Percentiles rank a stretch among this genome's conserved stretches.
These are phyloP conservation scores for Flaveria bidentis DNA, from an alignment of 129 eudicot species.

Conservation along the genomic window DNA sequence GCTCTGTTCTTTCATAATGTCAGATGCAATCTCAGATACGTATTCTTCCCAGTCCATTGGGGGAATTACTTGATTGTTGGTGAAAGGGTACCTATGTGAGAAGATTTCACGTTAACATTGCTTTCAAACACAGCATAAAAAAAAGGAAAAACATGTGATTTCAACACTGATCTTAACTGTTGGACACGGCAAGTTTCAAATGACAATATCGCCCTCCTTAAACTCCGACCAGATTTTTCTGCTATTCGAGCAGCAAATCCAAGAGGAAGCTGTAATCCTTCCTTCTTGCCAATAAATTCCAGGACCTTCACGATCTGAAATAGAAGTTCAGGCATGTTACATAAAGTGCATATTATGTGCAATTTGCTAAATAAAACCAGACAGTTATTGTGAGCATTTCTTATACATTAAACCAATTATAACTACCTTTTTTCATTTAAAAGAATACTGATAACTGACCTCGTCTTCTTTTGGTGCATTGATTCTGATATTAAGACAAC, in stretches of 20 bases:
- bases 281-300: conserved; percentile 87
- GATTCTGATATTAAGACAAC: conserved; percentile 77
- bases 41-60: conserved; percentile 98
- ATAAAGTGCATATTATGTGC: not conserved
- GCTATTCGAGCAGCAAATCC: conserved; percentile 82
- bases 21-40: conserved; percentile 75
- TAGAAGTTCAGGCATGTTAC: not conserved
- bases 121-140: not conserved
- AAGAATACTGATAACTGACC: conserved; percentile 43
- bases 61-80: conserved; percentile 69
- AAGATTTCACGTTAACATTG: conserved; percentile 26
- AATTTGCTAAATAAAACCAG: not conserved
- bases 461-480: conserved; percentile 77
- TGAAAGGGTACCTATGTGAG: conserved; percentile 71
- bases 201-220: conserved; percentile 86
- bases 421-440: not conserved
- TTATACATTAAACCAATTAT: not conserved
- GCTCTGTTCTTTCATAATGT: conserved; percentile 92
- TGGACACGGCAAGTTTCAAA: conserved; percentile 94
- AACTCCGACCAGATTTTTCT: conserved; percentile 82
- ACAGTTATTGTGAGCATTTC: not conserved
- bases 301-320: conserved; percentile 78
- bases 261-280: conserved; percentile 73
- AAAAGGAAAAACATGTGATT: not conserved
- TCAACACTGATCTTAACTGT: conserved; percentile 60